phyloP scores from a whole-genome alignment of 176 grass and related monocot species.

The Oryza australiensis region DNA sequence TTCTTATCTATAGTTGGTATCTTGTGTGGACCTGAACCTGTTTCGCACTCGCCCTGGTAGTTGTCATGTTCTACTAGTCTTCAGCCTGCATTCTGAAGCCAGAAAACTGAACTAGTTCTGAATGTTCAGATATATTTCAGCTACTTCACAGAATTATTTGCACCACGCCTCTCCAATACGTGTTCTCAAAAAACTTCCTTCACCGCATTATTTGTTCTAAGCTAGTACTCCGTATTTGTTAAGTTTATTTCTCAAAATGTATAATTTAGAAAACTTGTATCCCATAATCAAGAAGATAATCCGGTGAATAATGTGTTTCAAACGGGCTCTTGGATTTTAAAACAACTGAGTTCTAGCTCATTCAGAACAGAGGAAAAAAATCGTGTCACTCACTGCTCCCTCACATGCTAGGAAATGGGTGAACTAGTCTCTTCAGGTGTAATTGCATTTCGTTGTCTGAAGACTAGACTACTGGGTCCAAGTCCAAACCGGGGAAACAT shows the following conservation, averaged over 20 bases:
- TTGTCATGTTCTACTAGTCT: background rate
- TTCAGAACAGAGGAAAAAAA: background rate
- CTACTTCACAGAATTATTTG: too few species aligned
- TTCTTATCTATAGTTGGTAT: background rate
- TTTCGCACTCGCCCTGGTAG: background rate
- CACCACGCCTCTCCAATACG: too few species aligned
- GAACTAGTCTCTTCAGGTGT: background rate
- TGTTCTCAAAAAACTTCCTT: too few species aligned
- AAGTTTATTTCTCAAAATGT: too few species aligned
- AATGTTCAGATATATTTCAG: background rate
- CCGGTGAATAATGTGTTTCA: too few species aligned
- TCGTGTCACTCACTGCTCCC: background rate
- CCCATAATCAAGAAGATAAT: too few species aligned
- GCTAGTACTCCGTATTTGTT: too few species aligned
- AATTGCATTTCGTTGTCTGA: background rate
- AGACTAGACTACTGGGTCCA: constrained; percentile 16
- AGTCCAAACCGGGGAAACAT: constrained; percentile 7
- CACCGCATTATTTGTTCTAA: too few species aligned
- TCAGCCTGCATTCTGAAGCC: background rate
- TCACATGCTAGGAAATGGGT: background rate
- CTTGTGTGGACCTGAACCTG: background rate
- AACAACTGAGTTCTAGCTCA: background rate
- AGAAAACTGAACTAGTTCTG: background rate
- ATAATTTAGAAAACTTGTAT: too few species aligned
- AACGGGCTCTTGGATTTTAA: background rate